Evolutionary conservation across 768 basidiomycete species (phyloP).

Genomic region (Boletus patriciae): DNA sequence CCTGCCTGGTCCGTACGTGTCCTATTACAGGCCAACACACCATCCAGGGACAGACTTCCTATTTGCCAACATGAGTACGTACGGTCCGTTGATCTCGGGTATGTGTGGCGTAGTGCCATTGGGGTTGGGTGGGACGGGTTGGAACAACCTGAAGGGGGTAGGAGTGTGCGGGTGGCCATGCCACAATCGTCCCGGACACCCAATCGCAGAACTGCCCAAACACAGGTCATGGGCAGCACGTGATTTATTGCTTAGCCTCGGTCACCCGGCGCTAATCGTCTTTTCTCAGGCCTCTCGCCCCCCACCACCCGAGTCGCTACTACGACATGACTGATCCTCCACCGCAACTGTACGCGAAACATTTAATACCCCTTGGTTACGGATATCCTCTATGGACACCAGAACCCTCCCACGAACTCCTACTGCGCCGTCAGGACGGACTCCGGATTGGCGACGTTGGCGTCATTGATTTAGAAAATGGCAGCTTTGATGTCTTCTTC

Average conservation of each 20-base stretch:
- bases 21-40: too few relatives aligned
- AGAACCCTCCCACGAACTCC: constrained; percentile 20
- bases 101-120: too few relatives aligned
- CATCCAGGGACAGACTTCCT: too few relatives aligned
- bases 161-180: too few relatives aligned
- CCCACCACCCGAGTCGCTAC: background rate
- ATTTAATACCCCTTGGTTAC: constrained; percentile 9
- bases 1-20: too few relatives aligned
- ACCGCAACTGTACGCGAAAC: constrained; percentile 15
- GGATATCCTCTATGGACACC: constrained; percentile 39
- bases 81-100: too few relatives aligned
- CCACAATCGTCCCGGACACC: too few relatives aligned
- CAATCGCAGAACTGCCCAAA: too few relatives aligned
- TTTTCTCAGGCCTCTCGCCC: background rate
- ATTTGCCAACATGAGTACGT: too few relatives aligned
- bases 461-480: constrained; percentile 28
- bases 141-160: too few relatives aligned
- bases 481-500: constrained; percentile 39
- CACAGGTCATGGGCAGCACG: background rate
- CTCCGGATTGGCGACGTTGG: constrained; percentile 38
- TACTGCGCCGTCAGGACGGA: constrained; percentile 16
- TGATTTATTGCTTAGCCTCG: background rate
- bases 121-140: too few relatives aligned
- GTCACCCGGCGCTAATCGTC: background rate
- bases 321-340: constrained; percentile 5